phyloP scores from a whole-genome alignment of 345 rosid genomes.

The Angophora floribunda region DNA sequence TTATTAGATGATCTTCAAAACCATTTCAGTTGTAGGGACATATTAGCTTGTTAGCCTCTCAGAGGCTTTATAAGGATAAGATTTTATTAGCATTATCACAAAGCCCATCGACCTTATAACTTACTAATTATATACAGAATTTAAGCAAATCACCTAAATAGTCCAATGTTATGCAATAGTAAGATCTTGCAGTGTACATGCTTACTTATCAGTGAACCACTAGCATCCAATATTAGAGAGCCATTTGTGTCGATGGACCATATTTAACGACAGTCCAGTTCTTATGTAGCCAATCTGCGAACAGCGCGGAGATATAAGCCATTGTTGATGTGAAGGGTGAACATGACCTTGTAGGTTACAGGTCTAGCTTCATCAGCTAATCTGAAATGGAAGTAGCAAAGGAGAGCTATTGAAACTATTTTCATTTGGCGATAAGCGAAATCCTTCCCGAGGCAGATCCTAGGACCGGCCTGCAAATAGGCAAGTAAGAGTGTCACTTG shows the following conservation, averaged over 20 bases:
- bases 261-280: neutral
- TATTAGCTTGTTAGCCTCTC: neutral
- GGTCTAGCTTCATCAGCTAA: constrained; percentile 27
- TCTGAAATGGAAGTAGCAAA: constrained; percentile 50
- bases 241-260: neutral
- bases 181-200: neutral
- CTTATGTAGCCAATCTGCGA: constrained; percentile 6
- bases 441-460: constrained; percentile 70
- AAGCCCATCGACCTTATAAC: neutral
- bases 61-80: neutral
- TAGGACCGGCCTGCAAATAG: constrained; percentile 66
- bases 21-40: too few species aligned
- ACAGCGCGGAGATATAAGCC: constrained; percentile 38
- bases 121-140: neutral
- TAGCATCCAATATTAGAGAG: neutral
- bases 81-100: neutral
- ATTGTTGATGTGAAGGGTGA: constrained; percentile 58
- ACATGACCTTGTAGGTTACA: constrained; percentile 51
- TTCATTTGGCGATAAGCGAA: constrained; percentile 80
- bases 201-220: neutral
- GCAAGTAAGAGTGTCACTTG: neutral
- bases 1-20: too few species aligned
- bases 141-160: neutral
- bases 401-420: constrained; percentile 51
- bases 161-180: neutral